Evolutionary conservation across 75 land plant genomes (phyloP).

Genomic region (Selaginella tamariscina): DNA sequence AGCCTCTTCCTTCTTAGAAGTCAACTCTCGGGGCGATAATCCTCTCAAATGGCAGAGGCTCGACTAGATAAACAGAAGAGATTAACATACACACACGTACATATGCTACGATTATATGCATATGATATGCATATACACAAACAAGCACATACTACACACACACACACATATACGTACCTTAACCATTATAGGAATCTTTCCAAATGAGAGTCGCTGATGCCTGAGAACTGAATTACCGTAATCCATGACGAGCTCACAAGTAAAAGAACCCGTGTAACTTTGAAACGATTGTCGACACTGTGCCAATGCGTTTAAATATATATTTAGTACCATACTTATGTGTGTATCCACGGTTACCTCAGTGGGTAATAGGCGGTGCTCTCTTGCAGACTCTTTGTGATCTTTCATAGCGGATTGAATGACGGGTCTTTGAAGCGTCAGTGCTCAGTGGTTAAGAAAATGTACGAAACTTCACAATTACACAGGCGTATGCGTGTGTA

Average conservation of each 20-base stretch:
- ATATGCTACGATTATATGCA: neutral
- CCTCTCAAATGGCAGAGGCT: constrained; percentile 58
- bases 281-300: constrained; percentile 75
- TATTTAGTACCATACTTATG: neutral
- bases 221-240: constrained; percentile 30
- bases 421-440: constrained; percentile 48
- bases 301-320: neutral
- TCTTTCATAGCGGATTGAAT: constrained; percentile 59
- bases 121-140: neutral
- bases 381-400: constrained; percentile 13
- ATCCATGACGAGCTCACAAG: constrained; percentile 42
- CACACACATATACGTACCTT: constrained; percentile 31
- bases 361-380: constrained; percentile 37
- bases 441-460: constrained; percentile 19
- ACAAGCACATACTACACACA: neutral
- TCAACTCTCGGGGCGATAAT: constrained; percentile 35
- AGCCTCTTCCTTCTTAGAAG: constrained; percentile 56
- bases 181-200: constrained; percentile 70
- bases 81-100: neutral
- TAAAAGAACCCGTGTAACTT: constrained; percentile 54
- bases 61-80: constrained; percentile 33
- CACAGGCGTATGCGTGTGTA: constrained; percentile 14
- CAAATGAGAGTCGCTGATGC: constrained; percentile 28
- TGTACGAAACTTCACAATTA: neutral
- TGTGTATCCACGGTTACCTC: constrained; percentile 37